Base-by-base conservation (phyloP, 148 eudicot species). In the Drosera capensis region DNA sequence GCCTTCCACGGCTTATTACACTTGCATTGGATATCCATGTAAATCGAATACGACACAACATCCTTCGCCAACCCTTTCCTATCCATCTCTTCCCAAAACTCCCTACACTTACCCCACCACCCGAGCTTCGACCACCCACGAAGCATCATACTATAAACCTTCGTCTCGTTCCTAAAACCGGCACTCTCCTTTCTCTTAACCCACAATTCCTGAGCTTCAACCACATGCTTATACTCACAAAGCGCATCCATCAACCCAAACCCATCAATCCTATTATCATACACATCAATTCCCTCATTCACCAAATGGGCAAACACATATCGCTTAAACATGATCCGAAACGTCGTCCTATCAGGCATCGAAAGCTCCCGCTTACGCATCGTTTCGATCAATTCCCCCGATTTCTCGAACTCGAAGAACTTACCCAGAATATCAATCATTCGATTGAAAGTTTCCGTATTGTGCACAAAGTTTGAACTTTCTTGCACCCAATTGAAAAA, bases 1-100 rank as follows among this genome's bases (percentile, higher is more conserved):
- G 95, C 95, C 40, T 80, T 90, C 79, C 81, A 84, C 14, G 97
- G 87, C 76, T 84, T 90, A 48, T 77, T 70, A 52, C 82, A 63
- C 74, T 84, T 84, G 57, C 84, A 73, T 41, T 78, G 78, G 46
- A 90, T 67, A 63, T 84, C 87, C 97, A 90, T 90, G 42, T 67
- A 90, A 23, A 90, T 80, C 20, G 97, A 75, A 68, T 80, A 90
- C 19, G 97, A 69, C 59, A 73, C 64, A 52, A 90, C 42, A 68
- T 84, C 95, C 55, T 90, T 90, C 24, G 3, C 1, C 15, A 90
- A 62, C 46, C 84, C 80, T 45, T 48, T 73, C 37, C 35, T 61
- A 63, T 84, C 95, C 93, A 90, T 90, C 48, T 77, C 84, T 43
- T 73, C 95, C 97, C 97, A 90, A 70, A 72, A 90, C 63, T 71